These are phyloP conservation scores for Abrus pulchellus DNA, from an alignment of 306 rosid genomes.

Conservation along the genomic window DNA sequence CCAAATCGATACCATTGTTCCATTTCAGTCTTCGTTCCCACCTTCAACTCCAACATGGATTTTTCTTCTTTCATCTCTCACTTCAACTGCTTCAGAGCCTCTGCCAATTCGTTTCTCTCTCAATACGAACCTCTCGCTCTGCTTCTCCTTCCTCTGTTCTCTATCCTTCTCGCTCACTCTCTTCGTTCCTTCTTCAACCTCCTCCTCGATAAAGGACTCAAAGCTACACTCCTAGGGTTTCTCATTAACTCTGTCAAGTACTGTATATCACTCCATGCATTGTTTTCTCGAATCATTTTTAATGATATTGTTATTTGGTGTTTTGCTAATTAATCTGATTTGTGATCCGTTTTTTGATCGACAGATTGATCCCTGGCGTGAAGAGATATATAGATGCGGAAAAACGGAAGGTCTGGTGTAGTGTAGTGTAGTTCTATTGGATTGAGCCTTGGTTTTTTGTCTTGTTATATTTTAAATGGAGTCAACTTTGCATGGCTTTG, in stretches of 20 bases:
- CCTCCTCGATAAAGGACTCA: conserved; percentile 48
- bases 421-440: not conserved
- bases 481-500: not conserved
- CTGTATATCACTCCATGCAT: not conserved
- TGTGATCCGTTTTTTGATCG: conserved; percentile 28
- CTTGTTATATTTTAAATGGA: not conserved
- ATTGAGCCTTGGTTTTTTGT: conserved; percentile 3
- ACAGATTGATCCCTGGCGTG: conserved; percentile 61
- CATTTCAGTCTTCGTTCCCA: not conserved
- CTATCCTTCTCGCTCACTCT: conserved; percentile 46
- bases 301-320: not conserved
- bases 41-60: conserved; percentile 41
- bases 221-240: conserved; percentile 55
- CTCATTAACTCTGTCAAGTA: conserved; percentile 55
- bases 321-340: not conserved
- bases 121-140: conserved; percentile 56
- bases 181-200: conserved; percentile 39
- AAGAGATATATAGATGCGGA: conserved; percentile 54
- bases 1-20: too few relatives aligned
- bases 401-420: conserved; percentile 54
- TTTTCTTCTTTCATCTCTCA: conserved; percentile 32
- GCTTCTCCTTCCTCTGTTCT: conserved; percentile 49
- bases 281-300: not conserved
- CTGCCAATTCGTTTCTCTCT: conserved; percentile 54
- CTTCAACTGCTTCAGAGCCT: conserved; percentile 43